Base-by-base conservation (phyloP, 2,329 filamentous ascomycete genomes). In the Tolypocladium pustulatum region DNA sequence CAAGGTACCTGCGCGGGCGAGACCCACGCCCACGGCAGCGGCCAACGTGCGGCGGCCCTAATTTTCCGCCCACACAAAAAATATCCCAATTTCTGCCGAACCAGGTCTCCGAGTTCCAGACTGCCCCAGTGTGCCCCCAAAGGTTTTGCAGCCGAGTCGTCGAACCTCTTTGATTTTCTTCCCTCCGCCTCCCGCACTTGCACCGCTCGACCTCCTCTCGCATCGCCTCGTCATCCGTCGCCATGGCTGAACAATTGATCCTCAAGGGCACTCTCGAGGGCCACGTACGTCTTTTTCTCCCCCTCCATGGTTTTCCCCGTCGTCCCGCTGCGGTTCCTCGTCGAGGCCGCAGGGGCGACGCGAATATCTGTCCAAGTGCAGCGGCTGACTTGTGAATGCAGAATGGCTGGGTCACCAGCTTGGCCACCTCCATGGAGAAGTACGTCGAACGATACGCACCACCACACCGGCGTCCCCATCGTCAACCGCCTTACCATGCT, bases 401-500 rank as follows among this genome's bases (percentile, higher is more conserved):
- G 82, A 94, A 89, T 85, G 93, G 93, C 86, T 97, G 93, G 93
- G 93, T 97, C 82, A 97, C 93, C 81, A 91, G 86, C 82, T 85
- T 97, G 81, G 93, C 93, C 72, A 97, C 93, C 78, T 97, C 93
- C 72, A 89, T 97, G 82, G 93, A 97, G 89, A 97, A 97, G 91
- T 95, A 87, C 76, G 87, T 70, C 60, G 15, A 58, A 40, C 60
- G 27, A 25, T 49, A 17, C n/a, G 20, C 41, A n/a, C 9, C 36
- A 51, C 27, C 32, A 41, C 41, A 51, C 13, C 27, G 13, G 17
- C 20, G 17, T 54, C 49, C 37, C n/a, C 55, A 22, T 43, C 41
- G 40, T 58, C 57, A 54, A 49, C 30, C 37, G 8, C 22, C 20
- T 25, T 27, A 58, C 20, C 20, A 20, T 52, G 59, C 66, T 68